These are phyloP conservation scores for Malus hybrid DNA, from an alignment of 331 rosid genomes.

Conservation along the genomic window DNA sequence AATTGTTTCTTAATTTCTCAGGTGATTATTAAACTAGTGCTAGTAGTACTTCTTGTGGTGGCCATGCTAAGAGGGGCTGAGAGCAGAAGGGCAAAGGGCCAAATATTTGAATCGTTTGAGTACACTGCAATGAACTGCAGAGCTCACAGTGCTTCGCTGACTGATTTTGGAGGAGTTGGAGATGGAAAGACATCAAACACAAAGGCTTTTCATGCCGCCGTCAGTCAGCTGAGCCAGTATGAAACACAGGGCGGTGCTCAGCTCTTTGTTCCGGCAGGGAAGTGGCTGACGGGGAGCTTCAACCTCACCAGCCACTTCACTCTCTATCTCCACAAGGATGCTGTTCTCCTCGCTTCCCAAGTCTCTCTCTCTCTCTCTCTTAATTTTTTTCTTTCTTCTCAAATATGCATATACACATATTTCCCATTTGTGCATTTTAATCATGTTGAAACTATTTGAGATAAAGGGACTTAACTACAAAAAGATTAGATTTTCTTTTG, in stretches of 20 bases:
- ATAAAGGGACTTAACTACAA: neutral
- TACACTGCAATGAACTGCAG: slow-evolving; percentile 43
- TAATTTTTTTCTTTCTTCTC: neutral
- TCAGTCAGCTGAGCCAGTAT: slow-evolving; percentile 23
- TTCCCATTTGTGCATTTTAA: neutral
- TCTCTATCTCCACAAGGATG: slow-evolving; percentile 30
- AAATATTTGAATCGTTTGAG: slow-evolving; percentile 13
- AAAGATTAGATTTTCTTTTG: neutral
- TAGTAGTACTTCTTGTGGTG: neutral
- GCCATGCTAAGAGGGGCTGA: slow-evolving; percentile 14
- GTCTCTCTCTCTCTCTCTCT: neutral
- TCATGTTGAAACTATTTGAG: neutral
- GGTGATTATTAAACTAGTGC: slow-evolving; percentile 11
- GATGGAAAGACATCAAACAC: slow-evolving; percentile 53
- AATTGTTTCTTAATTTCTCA: neutral
- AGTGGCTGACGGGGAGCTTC: slow-evolving; percentile 45
- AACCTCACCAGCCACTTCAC: slow-evolving; percentile 35
- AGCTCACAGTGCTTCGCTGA: slow-evolving; percentile 37
- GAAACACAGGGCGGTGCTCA: slow-evolving; percentile 37
- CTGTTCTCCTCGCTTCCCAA: slow-evolving; percentile 40
- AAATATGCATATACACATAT: neutral
- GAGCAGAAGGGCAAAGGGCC: slow-evolving; percentile 3
- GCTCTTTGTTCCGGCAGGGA: slow-evolving; percentile 48
- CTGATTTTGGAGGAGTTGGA: slow-evolving; percentile 50
- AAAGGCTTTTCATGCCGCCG: slow-evolving; percentile 34